These are phyloP conservation scores for Hypoxylon sp. DNA, from an alignment of 2,329 filamentous ascomycete genomes.

Conservation along the genomic window DNA sequence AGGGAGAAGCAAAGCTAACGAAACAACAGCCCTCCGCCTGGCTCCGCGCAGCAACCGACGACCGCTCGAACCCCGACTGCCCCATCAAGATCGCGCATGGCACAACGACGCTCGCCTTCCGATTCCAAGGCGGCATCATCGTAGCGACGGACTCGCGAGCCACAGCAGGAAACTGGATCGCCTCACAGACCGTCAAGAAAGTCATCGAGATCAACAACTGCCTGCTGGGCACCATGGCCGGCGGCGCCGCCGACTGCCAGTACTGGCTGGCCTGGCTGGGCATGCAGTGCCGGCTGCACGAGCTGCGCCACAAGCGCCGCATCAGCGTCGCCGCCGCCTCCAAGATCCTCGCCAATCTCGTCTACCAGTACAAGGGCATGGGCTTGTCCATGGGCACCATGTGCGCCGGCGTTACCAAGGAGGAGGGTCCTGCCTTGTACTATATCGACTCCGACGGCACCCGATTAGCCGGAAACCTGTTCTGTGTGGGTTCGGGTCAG, in stretches of 20 bases:
- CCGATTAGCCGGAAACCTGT: slow-evolving; percentile 90
- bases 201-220: slow-evolving; percentile 98
- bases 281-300: slow-evolving; percentile 99
- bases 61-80: slow-evolving; percentile 95
- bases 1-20: slow-evolving; percentile 10
- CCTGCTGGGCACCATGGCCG: slow-evolving; percentile 97
- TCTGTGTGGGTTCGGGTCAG: slow-evolving; percentile 98
- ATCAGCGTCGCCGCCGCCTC: slow-evolving; percentile 97
- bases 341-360: slow-evolving; percentile 98
- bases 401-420: slow-evolving; percentile 95
- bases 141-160: slow-evolving; percentile 98
- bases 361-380: slow-evolving; percentile 99
- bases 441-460: slow-evolving; percentile 99
- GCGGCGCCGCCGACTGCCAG: slow-evolving; percentile 98
- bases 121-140: slow-evolving; percentile 98
- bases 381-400: slow-evolving; percentile 99
- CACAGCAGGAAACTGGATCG: slow-evolving; percentile 98
- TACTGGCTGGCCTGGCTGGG: slow-evolving; percentile 99
- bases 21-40: slow-evolving; percentile 81
- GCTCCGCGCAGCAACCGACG: slow-evolving; percentile 97
- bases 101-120: slow-evolving; percentile 96
- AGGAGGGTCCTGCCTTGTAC: slow-evolving; percentile 97
- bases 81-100: slow-evolving; percentile 99
- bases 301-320: slow-evolving; percentile 98
- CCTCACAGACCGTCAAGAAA: slow-evolving; percentile 99